Percentiles rank a stretch among this genome's conserved stretches.
Conservation (phyloP, 345 rosid species). For the Gossypium anomalum region DNA sequence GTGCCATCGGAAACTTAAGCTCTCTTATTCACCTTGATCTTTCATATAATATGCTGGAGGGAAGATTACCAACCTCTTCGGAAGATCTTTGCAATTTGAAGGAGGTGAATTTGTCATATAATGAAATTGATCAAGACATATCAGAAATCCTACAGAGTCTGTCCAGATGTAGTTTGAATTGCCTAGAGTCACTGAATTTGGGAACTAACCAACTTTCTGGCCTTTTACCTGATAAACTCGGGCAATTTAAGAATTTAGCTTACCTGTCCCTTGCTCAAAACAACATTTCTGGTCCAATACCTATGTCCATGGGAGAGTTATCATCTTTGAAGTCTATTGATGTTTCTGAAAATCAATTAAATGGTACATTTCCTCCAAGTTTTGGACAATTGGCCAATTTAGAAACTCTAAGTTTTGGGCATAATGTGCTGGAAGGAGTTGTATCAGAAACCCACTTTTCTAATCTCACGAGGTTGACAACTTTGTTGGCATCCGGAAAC, state of each 20-base stretch:
- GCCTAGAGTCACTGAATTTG: not conserved
- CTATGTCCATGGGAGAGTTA: constrained; percentile 11
- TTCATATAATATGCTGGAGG: not conserved
- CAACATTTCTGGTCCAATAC: constrained; percentile 1
- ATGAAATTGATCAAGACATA: not conserved
- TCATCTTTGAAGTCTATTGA: constrained; percentile 5
- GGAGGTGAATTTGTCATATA: not conserved
- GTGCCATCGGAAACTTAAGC: constrained; percentile 8
- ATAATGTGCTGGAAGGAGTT: not conserved
- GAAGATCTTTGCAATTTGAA: not conserved
- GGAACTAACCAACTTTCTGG: not conserved
- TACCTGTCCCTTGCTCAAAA: no score
- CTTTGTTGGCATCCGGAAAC: not conserved
- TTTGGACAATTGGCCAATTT: not conserved
- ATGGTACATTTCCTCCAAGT: not conserved
- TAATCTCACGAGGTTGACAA: not conserved
- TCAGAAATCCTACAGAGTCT: not conserved
- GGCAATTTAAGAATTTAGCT: no score
- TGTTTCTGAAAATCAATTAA: not conserved
- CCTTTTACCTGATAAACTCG: not conserved
- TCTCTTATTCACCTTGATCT: constrained; percentile 11
- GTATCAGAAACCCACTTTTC: not conserved
- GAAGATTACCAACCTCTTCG: not conserved
- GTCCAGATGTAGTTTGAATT: not conserved
- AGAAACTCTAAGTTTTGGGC: not conserved